A percentile compares a stretch with the other conserved stretches of the same genome.
Evolutionary conservation across 176 grass and related monocot species (phyloP).

Genomic region (Coix lacrymajobi): DNA sequence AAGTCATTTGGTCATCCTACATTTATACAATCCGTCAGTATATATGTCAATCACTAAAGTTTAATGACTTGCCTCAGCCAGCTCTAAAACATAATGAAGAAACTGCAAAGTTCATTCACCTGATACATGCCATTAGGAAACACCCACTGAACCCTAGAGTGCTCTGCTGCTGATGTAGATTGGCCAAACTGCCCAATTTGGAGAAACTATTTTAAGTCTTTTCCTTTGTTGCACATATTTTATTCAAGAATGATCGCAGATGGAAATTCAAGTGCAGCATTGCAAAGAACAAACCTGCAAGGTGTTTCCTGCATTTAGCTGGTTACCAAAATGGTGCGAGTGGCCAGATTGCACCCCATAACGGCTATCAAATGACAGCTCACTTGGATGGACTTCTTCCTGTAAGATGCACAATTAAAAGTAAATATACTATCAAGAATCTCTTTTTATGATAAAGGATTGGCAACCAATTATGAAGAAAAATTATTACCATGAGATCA

Average conservation of each 20-base stretch:
- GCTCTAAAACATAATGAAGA: not conserved
- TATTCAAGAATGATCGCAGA: not conserved
- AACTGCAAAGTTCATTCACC: constrained; percentile 28
- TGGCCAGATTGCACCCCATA: constrained; percentile 52
- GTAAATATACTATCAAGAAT: constrained; percentile 2
- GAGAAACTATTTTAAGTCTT: constrained; percentile 24
- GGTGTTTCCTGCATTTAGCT: constrained; percentile 38
- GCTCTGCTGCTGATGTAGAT: constrained; percentile 38
- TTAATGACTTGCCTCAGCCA: not conserved
- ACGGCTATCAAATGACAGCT: constrained; percentile 62
- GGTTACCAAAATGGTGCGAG: constrained; percentile 48
- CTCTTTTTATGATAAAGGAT: not conserved
- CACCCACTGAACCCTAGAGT: constrained; percentile 61
- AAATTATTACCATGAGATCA: constrained; percentile 60
- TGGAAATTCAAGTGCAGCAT: not conserved
- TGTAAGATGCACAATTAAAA: constrained; percentile 24
- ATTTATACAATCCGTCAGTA: constrained; percentile 14
- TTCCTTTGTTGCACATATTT: not conserved
- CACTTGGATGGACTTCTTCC: constrained; percentile 77
- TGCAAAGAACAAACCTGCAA: constrained; percentile 55
- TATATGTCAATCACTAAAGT: not conserved
- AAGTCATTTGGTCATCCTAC: constrained; percentile 73
- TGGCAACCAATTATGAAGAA: not conserved
- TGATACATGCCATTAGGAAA: constrained; percentile 43
- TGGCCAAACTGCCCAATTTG: constrained; percentile 61